phyloP scores from a whole-genome alignment of 2,329 filamentous ascomycete species.

The Grosmannia clavigera region DNA sequence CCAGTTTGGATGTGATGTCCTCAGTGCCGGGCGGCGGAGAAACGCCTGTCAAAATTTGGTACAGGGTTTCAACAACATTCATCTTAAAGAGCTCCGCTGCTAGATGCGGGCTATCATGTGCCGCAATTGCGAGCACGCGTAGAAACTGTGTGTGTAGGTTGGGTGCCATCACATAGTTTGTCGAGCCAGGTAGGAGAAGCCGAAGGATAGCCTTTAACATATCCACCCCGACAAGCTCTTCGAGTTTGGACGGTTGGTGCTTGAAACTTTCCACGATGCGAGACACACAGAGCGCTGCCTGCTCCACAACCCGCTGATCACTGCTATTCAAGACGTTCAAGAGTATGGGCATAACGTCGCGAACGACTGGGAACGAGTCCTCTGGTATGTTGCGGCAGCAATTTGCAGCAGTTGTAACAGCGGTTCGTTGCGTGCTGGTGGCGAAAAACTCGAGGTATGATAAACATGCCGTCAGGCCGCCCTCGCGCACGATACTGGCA shows the following conservation, averaged over 20 bases:
- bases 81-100: conserved; percentile 89
- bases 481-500: conserved; percentile 86
- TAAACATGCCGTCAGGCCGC: conserved; percentile 87
- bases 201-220: conserved; percentile 75
- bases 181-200: conserved; percentile 82
- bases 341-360: conserved; percentile 92
- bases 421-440: conserved; percentile 90
- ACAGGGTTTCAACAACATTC: conserved; percentile 93
- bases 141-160: conserved; percentile 96
- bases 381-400: conserved; percentile 95
- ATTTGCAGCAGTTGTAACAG: conserved; percentile 93
- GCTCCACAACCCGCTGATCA: conserved; percentile 93
- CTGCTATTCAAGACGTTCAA: conserved; percentile 82
- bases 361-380: conserved; percentile 82
- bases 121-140: conserved; percentile 79
- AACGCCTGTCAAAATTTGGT: conserved; percentile 92
- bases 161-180: conserved; percentile 74
- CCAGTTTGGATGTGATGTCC: conserved; percentile 72
- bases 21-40: conserved; percentile 73
- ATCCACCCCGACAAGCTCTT: conserved; percentile 82
- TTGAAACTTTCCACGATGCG: conserved; percentile 96
- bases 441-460: conserved; percentile 96
- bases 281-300: conserved; percentile 89
- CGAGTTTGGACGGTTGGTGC: conserved; percentile 73
- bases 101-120: conserved; percentile 73